Evolutionary conservation across 139 green algal genomes (phyloP), one percentile per base, ranked within the genome.

Genomic region (Limnomonas spitsbergensis): DNA sequence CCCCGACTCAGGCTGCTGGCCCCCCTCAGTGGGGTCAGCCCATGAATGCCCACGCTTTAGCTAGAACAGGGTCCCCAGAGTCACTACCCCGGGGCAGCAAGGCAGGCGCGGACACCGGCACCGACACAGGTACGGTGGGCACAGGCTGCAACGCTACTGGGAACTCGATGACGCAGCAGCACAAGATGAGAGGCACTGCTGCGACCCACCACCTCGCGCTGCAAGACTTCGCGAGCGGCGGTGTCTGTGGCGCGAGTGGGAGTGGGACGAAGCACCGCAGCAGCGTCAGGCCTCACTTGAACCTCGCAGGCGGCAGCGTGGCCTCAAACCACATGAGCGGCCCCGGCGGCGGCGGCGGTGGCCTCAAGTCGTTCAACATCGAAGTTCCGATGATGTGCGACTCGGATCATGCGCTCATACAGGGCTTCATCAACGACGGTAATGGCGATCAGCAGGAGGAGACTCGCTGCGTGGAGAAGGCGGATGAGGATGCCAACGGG

Each of bases 151-250:
- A 7, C 27, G 56, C 7, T 4, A 70, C 56, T 24, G 56, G 56
- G 14, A 70, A 70, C 56, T 70, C 56, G 4, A 70, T 70, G 56
- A 70, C 56, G 27, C 7, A 70, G 56, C 56, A 70, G 29, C 56
- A n/a, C n/a, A n/a, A n/a, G n/a, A n/a, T n/a, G n/a, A n/a, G n/a
- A n/a, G n/a, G n/a, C n/a, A n/a, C n/a, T n/a, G n/a, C n/a, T n/a
- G n/a, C n/a, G n/a, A n/a, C n/a, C n/a, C n/a, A n/a, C n/a, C n/a
- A n/a, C n/a, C n/a, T n/a, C n/a, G n/a, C n/a, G n/a, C n/a, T n/a
- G n/a, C n/a, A n/a, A n/a, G n/a, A n/a, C n/a, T n/a, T n/a, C n/a
- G n/a, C n/a, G n/a, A n/a, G 9, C 7, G 42, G 42, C 42, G 9
- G 42, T 9, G 6, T 36, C 7, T 7, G 56, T 14, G 56, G 4